phyloP scores from a whole-genome alignment of 1,284 basidiomycete species.

The Pyrrhoderma noxium region DNA sequence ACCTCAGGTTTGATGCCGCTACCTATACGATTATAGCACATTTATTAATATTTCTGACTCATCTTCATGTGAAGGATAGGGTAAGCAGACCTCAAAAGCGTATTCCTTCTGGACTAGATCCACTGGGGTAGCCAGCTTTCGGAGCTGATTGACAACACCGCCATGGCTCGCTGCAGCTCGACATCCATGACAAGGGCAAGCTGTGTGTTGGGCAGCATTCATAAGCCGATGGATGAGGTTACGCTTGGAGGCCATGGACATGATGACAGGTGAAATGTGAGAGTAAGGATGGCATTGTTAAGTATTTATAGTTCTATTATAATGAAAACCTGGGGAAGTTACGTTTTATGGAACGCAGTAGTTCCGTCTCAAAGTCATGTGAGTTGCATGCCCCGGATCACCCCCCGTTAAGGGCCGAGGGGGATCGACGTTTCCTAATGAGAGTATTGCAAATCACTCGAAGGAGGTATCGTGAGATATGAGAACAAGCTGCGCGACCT shows the following conservation, averaged over 20 bases:
- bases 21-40: slow-evolving; percentile 41
- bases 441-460: too few relatives aligned
- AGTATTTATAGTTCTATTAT: too few relatives aligned
- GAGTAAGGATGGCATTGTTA: neutral
- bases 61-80: neutral
- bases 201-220: slow-evolving; percentile 52
- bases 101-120: slow-evolving; percentile 81
- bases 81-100: slow-evolving; percentile 74
- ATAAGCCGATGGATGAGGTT: slow-evolving; percentile 18
- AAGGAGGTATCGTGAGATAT: too few relatives aligned
- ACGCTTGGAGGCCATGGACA: slow-evolving; percentile 12
- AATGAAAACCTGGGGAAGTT: too few relatives aligned
- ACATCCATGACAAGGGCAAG: slow-evolving; percentile 73
- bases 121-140: slow-evolving; percentile 81
- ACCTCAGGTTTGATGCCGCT: slow-evolving; percentile 85
- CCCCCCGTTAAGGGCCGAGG: too few relatives aligned
- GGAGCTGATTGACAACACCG: slow-evolving; percentile 49
- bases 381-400: too few relatives aligned
- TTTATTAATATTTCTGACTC: neutral
- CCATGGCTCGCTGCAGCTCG: slow-evolving; percentile 36
- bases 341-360: too few relatives aligned
- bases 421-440: too few relatives aligned
- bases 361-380: too few relatives aligned
- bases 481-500: too few relatives aligned
- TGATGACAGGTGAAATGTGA: slow-evolving; percentile 5